Base-by-base conservation (phyloP, 2,329 filamentous ascomycete genomes). In the Trichoderma asperellum region DNA sequence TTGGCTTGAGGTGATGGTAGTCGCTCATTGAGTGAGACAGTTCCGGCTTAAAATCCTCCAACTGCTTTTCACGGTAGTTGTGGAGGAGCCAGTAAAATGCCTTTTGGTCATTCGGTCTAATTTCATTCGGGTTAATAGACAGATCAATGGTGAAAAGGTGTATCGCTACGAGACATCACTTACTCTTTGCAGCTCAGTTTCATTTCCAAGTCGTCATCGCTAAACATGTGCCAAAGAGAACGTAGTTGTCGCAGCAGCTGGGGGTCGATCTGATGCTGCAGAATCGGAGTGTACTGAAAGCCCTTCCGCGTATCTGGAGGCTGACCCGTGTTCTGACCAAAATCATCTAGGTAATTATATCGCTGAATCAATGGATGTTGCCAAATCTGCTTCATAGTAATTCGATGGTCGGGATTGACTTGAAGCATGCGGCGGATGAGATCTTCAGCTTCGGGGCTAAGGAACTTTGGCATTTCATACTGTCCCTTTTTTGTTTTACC, bases 11-110 rank as follows among this genome's bases (percentile, higher is more conserved):
- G 75, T 96, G 93, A 75, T 97, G 95, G 74, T 96, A 96, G 76
- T 98, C 95, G 79, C 94, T 97, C 68, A 91, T 87, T 0, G 95
- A 97, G 76, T 96, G 92, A n/a, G 88, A 88, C 68, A 97, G 83
- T 27, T 92, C 87, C 35, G 90, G 89, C 70, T 91, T 91, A 76
- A 96, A 98, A 76, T 97, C 92, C 77, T 98, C 94, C 1, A 97
- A 80, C 73, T 96, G 91, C 71, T 93, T 89, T 72, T 97, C 90
- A 56, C 92, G 88, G 78, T 97, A 96, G 78, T 91, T 91, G 72
- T 91, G 81, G 8, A 99, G 86, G 24, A 96, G 87, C 80, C 89
- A 91, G 79, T 98, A 99, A 79, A 98, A 97, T 73, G 95, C 86
- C 76, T 97, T 97, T 77, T 97, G 94, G 68, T 97, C 93, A 72